A percentile compares a stretch with the other conserved stretches of the same genome.
Evolutionary conservation across 306 rosid species (phyloP).

Genomic region (Vigna reflexopilosa): DNA sequence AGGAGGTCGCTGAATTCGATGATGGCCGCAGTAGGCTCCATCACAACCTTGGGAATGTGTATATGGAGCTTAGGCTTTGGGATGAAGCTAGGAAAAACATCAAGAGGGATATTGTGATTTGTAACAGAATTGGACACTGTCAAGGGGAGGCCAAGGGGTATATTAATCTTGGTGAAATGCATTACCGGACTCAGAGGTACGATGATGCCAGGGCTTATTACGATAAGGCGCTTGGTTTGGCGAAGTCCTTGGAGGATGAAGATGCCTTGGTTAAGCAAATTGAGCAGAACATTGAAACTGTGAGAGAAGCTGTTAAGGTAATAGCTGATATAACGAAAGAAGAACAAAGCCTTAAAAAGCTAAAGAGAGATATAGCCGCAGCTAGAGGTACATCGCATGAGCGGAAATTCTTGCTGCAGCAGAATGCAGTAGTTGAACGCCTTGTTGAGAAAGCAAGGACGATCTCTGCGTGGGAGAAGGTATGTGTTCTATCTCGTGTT

Average conservation of each 20-base stretch:
- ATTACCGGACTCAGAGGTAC: constrained; percentile 76
- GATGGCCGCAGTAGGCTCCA: constrained; percentile 87
- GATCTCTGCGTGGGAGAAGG: constrained; percentile 79
- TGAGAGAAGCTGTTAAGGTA: constrained; percentile 57
- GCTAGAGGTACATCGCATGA: constrained; percentile 73
- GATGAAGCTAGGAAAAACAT: constrained; percentile 67
- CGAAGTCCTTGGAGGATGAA: constrained; percentile 81
- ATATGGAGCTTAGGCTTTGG: constrained; percentile 81
- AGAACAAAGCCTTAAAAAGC: constrained; percentile 81
- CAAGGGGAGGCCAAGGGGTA: constrained; percentile 97
- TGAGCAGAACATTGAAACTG: constrained; percentile 64
- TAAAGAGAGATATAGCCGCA: constrained; percentile 59
- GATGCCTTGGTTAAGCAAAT: constrained; percentile 71
- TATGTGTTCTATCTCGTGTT: constrained; percentile 36
- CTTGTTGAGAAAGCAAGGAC: constrained; percentile 71
- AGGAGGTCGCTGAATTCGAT: constrained; percentile 71
- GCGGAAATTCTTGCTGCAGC: constrained; percentile 67
- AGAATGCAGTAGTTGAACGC: constrained; percentile 57
- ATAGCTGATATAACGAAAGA: constrained; percentile 68
- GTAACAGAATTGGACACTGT: constrained; percentile 74
- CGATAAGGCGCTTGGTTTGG: constrained; percentile 64
- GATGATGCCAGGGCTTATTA: constrained; percentile 71
- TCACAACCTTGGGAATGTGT: constrained; percentile 89
- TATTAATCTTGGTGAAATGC: constrained; percentile 79
- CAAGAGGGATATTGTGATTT: constrained; percentile 70